These are phyloP conservation scores for Kwoniella bestiolae DNA, from an alignment of 768 basidiomycete species.

Conservation along the genomic window DNA sequence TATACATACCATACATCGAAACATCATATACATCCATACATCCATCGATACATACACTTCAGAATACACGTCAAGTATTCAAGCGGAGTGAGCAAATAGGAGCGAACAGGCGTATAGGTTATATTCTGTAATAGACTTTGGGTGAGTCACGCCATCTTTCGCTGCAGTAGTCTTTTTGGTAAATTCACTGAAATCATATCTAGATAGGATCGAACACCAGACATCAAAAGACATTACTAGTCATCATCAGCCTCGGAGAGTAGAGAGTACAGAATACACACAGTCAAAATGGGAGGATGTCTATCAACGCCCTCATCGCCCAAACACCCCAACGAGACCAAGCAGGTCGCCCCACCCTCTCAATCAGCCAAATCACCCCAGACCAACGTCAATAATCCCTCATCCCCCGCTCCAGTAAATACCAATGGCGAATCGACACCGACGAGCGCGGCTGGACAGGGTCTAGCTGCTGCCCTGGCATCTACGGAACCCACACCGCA, in stretches of 20 bases:
- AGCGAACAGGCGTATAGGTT: background rate
- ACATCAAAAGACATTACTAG: no score
- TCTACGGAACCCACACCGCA: constrained; percentile 22
- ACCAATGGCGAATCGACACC: constrained; percentile 22
- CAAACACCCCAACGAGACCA: constrained; percentile 28
- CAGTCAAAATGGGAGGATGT: constrained; percentile 49
- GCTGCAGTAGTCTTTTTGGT: no score
- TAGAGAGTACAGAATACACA: background rate
- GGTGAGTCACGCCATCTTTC: constrained; percentile 6
- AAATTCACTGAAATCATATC: background rate
- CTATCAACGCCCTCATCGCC: constrained; percentile 46
- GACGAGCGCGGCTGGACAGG: constrained; percentile 22
- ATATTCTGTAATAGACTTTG: background rate
- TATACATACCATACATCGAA: no score
- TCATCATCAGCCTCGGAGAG: no score
- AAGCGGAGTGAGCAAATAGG: no score
- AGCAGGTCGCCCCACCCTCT: constrained; percentile 16
- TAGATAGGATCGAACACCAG: no score
- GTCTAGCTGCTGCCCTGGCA: constrained; percentile 46
- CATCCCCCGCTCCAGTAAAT: constrained; percentile 14
- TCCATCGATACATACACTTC: background rate
- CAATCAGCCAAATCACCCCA: constrained; percentile 15
- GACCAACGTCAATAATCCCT: constrained; percentile 12
- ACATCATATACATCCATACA: background rate
- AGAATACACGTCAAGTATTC: no score